Percentiles rank a stretch among this genome's conserved stretches.
Conservation (phyloP, 2,329 filamentous ascomycete species). For the Fusarium continuum region DNA sequence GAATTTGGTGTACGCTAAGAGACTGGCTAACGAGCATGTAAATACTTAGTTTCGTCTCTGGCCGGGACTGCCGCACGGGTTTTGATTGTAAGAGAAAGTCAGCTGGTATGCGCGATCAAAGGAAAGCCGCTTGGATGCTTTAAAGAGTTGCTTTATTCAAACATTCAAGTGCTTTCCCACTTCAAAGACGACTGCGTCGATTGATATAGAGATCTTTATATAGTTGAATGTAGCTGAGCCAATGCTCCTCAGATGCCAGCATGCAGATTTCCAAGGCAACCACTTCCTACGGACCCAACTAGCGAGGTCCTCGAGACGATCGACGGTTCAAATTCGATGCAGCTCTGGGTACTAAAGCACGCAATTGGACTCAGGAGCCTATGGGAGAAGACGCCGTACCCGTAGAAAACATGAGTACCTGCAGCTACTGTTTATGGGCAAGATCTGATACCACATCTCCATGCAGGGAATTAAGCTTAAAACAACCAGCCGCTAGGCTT, state of each 20-base stretch:
- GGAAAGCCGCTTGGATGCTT: slow-evolving; percentile 4
- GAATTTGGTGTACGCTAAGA: slow-evolving; percentile 3
- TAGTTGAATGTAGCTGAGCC: too few relatives aligned
- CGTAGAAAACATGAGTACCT: not conserved
- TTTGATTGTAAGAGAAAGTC: slow-evolving; percentile 30
- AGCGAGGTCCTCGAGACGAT: too few relatives aligned
- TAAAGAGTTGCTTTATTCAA: not conserved
- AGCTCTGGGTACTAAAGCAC: not conserved
- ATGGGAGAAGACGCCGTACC: not conserved
- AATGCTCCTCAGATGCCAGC: too few relatives aligned
- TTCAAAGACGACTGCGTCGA: too few relatives aligned
- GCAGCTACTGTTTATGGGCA: not conserved
- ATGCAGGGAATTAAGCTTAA: not conserved
- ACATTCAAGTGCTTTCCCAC: too few relatives aligned
- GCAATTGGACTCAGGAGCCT: not conserved
- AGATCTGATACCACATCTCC: not conserved
- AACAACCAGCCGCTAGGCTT: not conserved
- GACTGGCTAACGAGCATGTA: slow-evolving; percentile 3
- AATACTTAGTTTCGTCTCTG: slow-evolving; percentile 53
- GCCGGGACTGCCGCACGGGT: slow-evolving; percentile 53
- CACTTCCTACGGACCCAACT: too few relatives aligned
- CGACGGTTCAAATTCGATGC: not conserved
- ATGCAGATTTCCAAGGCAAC: too few relatives aligned
- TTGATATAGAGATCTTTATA: too few relatives aligned
- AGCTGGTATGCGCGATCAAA: slow-evolving; percentile 7